Percentiles rank a stretch among this genome's conserved stretches.
These are phyloP conservation scores for Annulohypoxylon stygium DNA, from an alignment of 495 filamentous ascomycete genomes.

Conservation along the genomic window DNA sequence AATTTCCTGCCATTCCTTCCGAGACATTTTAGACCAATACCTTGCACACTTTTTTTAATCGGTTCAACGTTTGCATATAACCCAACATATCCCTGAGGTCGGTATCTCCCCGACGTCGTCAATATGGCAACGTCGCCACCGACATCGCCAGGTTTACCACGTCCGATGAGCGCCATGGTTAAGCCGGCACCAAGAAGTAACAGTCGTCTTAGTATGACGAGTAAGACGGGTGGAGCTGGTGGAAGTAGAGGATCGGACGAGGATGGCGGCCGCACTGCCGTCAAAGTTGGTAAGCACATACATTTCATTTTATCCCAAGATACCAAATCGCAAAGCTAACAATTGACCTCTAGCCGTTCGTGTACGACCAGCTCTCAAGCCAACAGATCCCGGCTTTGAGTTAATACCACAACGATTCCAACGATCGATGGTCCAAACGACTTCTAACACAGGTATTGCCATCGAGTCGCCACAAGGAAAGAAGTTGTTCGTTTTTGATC, in stretches of 20 bases:
- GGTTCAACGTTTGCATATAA: constrained; percentile 8
- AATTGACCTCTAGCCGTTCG: constrained; percentile 77
- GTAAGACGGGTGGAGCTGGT: constrained; percentile 79
- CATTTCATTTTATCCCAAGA: constrained; percentile 1
- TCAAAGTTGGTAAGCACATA: constrained; percentile 95
- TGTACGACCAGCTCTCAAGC: constrained; percentile 87
- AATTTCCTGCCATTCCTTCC: constrained; percentile 2
- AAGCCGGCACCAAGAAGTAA: constrained; percentile 80
- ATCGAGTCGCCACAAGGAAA: constrained; percentile 92
- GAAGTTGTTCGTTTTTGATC: constrained; percentile 96
- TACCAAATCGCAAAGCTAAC: constrained; percentile 39
- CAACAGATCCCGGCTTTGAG: constrained; percentile 91
- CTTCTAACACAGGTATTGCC: constrained; percentile 82
- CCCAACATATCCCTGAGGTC: constrained; percentile 12
- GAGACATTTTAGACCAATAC: constrained; percentile 7
- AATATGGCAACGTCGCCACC: constrained; percentile 70
- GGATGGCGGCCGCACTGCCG: constrained; percentile 87
- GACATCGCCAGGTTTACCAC: constrained; percentile 65
- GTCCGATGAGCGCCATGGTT: constrained; percentile 90
- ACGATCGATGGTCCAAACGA: constrained; percentile 90
- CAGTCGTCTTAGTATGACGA: constrained; percentile 91
- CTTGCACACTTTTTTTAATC: neutral
- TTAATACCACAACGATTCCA: constrained; percentile 96
- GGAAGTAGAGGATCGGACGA: constrained; percentile 93
- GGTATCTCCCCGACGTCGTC: constrained; percentile 28